Evolutionary conservation across 768 basidiomycete genomes (phyloP), one percentile per base, ranked within the genome.

Genomic region (Boletus rubroflammeus): DNA sequence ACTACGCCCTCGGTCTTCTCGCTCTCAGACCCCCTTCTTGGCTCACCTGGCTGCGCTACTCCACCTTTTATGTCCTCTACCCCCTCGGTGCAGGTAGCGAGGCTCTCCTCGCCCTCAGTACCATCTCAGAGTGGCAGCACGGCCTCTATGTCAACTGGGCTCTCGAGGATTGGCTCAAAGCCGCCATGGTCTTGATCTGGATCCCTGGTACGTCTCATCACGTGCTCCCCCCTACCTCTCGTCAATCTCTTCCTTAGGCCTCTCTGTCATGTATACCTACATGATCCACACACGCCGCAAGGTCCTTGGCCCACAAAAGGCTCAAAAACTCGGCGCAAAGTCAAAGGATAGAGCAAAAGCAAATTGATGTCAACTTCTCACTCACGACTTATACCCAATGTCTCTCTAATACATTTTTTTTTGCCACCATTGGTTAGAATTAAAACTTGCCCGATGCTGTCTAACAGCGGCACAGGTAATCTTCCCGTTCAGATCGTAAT

Each of bases 1-100:
- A 87, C 77, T 99, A 98, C 70, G 85, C 88, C 2, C 73, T 78
- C 63, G 77, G 75, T 40, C 78, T 96, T 5, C 57, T 90, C 39
- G 81, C 82, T 6, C 70, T 78, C 21, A 56, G 54, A 3, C 31
- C 70, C 15, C 81, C 90, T 13, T 61, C 80, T 6, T 86, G 79
- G 75, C 79, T 91, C 40, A 73, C 84, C 25, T 88, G 80, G 75
- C 69, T 88, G 40, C 92, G 96, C 51, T 99, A 98, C 78, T 90
- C 93, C 19, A 82, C 92, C 8, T 99, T 98, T 73, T 96, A 88
- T 71, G 56, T 93, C 44, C 81, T 98, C n/a, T 98, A 99, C 74
- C 94, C 92, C 5, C 68, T 93, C 23, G 97, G 97, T 42, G 96
- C 97, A 1, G 80, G 82, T 6, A 93, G 91, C 23, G 97, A 99